Base-by-base conservation (phyloP, 139 green algal genomes). In the Chlamydomonas eustigma region DNA sequence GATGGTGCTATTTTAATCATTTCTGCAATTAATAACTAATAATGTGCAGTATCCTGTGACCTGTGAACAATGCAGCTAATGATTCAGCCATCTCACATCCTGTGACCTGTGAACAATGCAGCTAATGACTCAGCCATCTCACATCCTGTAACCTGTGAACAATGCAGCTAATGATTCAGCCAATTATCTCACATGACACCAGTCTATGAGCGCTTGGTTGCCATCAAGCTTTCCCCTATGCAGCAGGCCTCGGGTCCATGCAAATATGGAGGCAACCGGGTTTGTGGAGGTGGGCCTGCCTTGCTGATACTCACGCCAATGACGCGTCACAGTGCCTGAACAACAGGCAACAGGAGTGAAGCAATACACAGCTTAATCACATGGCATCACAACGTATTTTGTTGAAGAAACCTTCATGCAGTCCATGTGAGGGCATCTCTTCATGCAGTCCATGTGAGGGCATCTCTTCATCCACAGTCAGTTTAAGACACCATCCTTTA, bases 291-390 rank as follows among this genome's bases (percentile, higher is more conserved):
- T 98, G 71, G 92, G 73, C 28, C 92, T 89, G 74, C 94, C 94
- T 85, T 98, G 97, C 87, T 98, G 94, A 86, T 96, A 90, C 88
- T 97, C 86, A 35, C 94, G 88, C 92, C 90, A 98, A 83, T 98
- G 94, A 25, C 94, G 88, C 3, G 94, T 98, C 50, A 98, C 94
- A 6, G 92, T 97, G 76, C 91, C 90, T 94, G 81, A 50, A 32
- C n/a, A n/a, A n/a, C n/a, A n/a, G n/a, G n/a, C n/a, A n/a, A n/a
- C n/a, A n/a, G n/a, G n/a, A n/a, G n/a, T n/a, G n/a, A n/a, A n/a
- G n/a, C n/a, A n/a, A n/a, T n/a, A n/a, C n/a, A n/a, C n/a, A n/a
- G n/a, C n/a, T n/a, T n/a, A n/a, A n/a, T n/a, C n/a, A n/a, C n/a
- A n/a, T n/a, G n/a, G n/a, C n/a, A n/a, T n/a, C n/a, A n/a, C n/a